phyloP scores from a whole-genome alignment of 2,329 filamentous ascomycete genomes.

The Claviceps sp. region DNA sequence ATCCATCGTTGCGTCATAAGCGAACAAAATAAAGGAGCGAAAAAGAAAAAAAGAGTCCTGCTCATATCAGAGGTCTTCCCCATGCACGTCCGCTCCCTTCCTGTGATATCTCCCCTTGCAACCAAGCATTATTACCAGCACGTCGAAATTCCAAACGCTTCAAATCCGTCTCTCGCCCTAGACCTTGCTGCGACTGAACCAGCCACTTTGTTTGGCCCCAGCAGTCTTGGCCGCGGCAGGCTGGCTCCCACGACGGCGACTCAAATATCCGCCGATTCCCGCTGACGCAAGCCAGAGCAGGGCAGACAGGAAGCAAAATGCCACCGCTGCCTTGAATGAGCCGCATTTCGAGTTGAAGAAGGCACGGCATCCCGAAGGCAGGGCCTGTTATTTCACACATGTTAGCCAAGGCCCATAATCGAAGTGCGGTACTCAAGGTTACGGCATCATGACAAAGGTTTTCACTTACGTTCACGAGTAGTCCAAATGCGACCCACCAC shows the following conservation, averaged over 20 bases:
- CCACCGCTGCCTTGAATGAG: conserved; percentile 57
- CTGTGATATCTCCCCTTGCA: neutral
- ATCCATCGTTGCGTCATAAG: neutral
- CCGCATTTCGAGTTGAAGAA: conserved; percentile 52
- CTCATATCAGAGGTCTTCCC: neutral
- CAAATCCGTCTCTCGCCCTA: conserved; percentile 12
- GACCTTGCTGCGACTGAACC: conserved; percentile 30
- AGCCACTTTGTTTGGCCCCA: conserved; percentile 16
- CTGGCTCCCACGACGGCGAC: conserved; percentile 26
- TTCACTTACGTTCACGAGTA: conserved; percentile 45
- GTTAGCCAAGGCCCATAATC: neutral
- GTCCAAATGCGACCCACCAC: conserved; percentile 58
- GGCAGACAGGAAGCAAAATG: conserved; percentile 59
- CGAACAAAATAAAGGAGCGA: neutral
- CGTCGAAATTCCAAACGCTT: neutral
- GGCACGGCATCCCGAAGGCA: conserved; percentile 37
- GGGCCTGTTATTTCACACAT: conserved; percentile 17
- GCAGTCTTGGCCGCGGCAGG: conserved; percentile 19
- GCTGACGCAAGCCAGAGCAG: conserved; percentile 56
- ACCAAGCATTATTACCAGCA: neutral
- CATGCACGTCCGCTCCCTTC: neutral
- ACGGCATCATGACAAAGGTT: neutral
- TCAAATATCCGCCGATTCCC: conserved; percentile 43
- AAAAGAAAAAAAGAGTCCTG: neutral
- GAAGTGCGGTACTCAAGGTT: neutral